Conservation (phyloP, 1,284 basidiomycete genomes). For the Cutaneotrichosporon sp. region DNA sequence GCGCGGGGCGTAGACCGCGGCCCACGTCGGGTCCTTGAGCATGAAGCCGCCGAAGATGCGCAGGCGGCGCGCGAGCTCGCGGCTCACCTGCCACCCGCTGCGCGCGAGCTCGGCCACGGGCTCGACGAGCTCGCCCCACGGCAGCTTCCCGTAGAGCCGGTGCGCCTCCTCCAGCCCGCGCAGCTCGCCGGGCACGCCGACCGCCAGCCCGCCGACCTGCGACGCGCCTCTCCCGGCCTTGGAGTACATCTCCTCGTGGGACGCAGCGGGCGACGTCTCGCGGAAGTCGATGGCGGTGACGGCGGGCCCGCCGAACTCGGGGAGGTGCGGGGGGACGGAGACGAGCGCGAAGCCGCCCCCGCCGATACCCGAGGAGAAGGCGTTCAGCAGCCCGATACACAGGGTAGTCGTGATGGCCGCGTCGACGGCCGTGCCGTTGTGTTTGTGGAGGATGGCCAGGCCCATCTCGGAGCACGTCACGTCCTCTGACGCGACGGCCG, state of each 20-base stretch:
- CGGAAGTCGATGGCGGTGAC: slow-evolving; percentile 83
- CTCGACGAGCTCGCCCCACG: slow-evolving; percentile 74
- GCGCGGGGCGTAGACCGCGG: slow-evolving; percentile 73
- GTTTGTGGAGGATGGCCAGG: slow-evolving; percentile 65
- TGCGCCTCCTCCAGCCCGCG: slow-evolving; percentile 62
- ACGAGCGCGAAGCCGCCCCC: slow-evolving; percentile 92
- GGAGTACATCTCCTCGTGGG: slow-evolving; percentile 74
- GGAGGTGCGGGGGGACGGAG: slow-evolving; percentile 61
- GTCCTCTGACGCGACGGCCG: slow-evolving; percentile 87
- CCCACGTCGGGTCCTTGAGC: slow-evolving; percentile 76
- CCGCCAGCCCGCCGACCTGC: slow-evolving; percentile 71
- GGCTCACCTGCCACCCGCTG: slow-evolving; percentile 71
- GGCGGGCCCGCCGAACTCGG: slow-evolving; percentile 48
- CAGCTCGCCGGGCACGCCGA: slow-evolving; percentile 85
- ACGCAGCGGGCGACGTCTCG: slow-evolving; percentile 74
- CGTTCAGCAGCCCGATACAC: slow-evolving; percentile 83
- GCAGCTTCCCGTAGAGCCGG: slow-evolving; percentile 57
- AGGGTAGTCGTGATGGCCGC: slow-evolving; percentile 77
- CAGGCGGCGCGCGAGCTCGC: slow-evolving; percentile 71
- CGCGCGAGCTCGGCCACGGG: slow-evolving; percentile 72
- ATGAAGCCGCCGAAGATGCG: slow-evolving; percentile 64
- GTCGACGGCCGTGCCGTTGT: slow-evolving; percentile 89
- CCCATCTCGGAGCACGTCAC: slow-evolving; percentile 79
- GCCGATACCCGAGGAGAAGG: slow-evolving; percentile 82
- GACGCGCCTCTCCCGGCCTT: slow-evolving; percentile 71